phyloP scores from a whole-genome alignment of 75 land plant genomes.

The Pinus albicaulis region DNA sequence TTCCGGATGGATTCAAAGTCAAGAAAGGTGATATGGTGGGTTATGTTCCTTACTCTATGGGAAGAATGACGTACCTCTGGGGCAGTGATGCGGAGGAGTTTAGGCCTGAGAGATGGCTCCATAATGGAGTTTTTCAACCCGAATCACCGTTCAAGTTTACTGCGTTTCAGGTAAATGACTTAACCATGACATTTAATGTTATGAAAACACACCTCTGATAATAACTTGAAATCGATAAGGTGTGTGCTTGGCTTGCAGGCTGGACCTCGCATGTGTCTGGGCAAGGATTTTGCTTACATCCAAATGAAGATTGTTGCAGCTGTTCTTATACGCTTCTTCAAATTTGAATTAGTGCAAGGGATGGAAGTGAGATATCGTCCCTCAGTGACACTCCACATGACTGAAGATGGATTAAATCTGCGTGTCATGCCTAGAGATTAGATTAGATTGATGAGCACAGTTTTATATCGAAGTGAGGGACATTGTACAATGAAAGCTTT shows the following conservation, averaged over 20 bases:
- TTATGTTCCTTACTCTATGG: slow-evolving; percentile 23
- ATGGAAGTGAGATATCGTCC: slow-evolving; percentile 22
- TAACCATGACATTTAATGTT: background rate
- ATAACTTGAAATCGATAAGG: background rate
- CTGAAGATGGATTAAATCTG: background rate
- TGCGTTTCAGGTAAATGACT: slow-evolving; percentile 43
- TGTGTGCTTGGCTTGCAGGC: slow-evolving; percentile 18
- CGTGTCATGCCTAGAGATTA: background rate
- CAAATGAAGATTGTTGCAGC: slow-evolving; percentile 40
- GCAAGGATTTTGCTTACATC: slow-evolving; percentile 33
- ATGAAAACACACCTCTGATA: background rate
- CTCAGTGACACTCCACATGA: slow-evolving; percentile 28
- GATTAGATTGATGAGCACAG: background rate
- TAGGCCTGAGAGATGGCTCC: slow-evolving; percentile 32
- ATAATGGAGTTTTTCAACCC: slow-evolving; percentile 38
- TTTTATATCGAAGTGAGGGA: background rate
- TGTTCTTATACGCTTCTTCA: slow-evolving; percentile 16
- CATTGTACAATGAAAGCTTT: too few species aligned
- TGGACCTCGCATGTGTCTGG: slow-evolving; percentile 35
- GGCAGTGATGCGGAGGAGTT: slow-evolving; percentile 25
- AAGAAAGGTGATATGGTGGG: slow-evolving; percentile 13
- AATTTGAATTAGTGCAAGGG: slow-evolving; percentile 8
- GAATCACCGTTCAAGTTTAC: slow-evolving; percentile 59
- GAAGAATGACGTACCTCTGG: slow-evolving; percentile 21
- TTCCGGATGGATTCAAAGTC: slow-evolving; percentile 24